Evolutionary conservation across 2,329 filamentous ascomycete genomes (phyloP).

Genomic region (Neopestalotiopsis clavispora): DNA sequence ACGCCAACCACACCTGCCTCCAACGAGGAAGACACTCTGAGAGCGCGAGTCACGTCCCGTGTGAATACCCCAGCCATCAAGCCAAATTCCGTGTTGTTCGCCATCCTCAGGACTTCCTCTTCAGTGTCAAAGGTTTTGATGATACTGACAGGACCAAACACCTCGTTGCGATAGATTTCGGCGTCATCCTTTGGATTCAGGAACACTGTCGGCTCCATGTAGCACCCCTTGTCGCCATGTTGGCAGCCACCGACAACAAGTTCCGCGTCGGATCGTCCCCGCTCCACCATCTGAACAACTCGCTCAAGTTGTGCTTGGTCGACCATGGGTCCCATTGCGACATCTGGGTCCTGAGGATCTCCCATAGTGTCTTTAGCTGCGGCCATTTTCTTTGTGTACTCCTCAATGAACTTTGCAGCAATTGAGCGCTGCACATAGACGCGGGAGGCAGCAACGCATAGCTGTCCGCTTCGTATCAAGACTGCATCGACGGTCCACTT

Average conservation of each 20-base stretch:
- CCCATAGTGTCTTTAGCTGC: constrained; percentile 60
- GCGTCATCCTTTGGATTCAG: constrained; percentile 44
- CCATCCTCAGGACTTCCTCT: constrained; percentile 56
- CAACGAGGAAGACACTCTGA: constrained; percentile 57
- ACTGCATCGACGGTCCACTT: constrained; percentile 46
- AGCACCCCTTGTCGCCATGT: constrained; percentile 39
- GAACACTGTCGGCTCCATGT: constrained; percentile 53
- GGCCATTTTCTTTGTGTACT: constrained; percentile 64
- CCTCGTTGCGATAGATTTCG: constrained; percentile 56
- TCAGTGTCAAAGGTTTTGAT: constrained; percentile 61
- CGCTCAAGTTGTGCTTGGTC: constrained; percentile 53
- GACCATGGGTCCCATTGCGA: constrained; percentile 63
- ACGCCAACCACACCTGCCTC: constrained; percentile 75
- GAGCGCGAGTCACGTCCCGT: constrained; percentile 66
- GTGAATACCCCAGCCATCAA: constrained; percentile 60
- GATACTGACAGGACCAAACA: constrained; percentile 63
- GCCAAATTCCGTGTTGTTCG: constrained; percentile 57
- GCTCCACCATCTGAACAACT: constrained; percentile 33
- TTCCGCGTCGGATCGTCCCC: background rate
- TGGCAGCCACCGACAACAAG: background rate
- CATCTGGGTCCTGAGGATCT: constrained; percentile 61
- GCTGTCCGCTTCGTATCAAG: constrained; percentile 75
- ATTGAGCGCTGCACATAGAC: constrained; percentile 69
- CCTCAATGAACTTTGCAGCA: constrained; percentile 64
- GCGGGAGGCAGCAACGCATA: constrained; percentile 75